Evolutionary conservation across 2,329 filamentous ascomycete species (phyloP).

Genomic region (Cladophialophora bantiana): DNA sequence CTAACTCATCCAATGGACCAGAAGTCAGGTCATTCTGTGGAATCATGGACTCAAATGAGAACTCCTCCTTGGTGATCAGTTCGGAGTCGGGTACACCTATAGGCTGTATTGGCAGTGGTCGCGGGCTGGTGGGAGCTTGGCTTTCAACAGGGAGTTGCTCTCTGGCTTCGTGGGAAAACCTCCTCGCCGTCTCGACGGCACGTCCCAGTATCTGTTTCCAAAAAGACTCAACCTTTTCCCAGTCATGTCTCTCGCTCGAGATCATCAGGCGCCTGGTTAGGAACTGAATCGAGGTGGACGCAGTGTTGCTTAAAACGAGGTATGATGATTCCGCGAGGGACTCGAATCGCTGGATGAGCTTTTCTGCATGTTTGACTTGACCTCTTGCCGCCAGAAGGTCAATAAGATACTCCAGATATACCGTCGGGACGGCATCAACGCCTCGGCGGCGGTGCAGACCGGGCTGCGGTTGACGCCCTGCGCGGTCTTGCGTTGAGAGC

Average conservation of each 20-base stretch:
- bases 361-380: slow-evolving; percentile 57
- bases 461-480: slow-evolving; percentile 51
- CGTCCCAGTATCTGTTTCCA: slow-evolving; percentile 33
- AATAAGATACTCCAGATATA: slow-evolving; percentile 64
- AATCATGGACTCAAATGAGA: slow-evolving; percentile 30
- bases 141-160: neutral
- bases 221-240: slow-evolving; percentile 28
- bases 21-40: neutral
- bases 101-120: neutral
- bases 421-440: slow-evolving; percentile 54
- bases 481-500: slow-evolving; percentile 51
- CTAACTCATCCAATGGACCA: slow-evolving; percentile 20
- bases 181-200: slow-evolving; percentile 22
- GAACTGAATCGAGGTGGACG: slow-evolving; percentile 44
- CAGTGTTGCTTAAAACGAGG: slow-evolving; percentile 16
- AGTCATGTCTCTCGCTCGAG: slow-evolving; percentile 14
- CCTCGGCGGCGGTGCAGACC: slow-evolving; percentile 45
- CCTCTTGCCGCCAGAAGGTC: slow-evolving; percentile 60
- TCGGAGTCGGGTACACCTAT: slow-evolving; percentile 10
- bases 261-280: slow-evolving; percentile 31
- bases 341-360: slow-evolving; percentile 64
- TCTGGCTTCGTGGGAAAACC: neutral
- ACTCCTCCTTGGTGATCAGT: slow-evolving; percentile 8
- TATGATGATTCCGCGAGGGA: slow-evolving; percentile 43
- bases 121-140: neutral